phyloP scores from a whole-genome alignment of 257 asterid species.

The Prunella vulgaris region DNA sequence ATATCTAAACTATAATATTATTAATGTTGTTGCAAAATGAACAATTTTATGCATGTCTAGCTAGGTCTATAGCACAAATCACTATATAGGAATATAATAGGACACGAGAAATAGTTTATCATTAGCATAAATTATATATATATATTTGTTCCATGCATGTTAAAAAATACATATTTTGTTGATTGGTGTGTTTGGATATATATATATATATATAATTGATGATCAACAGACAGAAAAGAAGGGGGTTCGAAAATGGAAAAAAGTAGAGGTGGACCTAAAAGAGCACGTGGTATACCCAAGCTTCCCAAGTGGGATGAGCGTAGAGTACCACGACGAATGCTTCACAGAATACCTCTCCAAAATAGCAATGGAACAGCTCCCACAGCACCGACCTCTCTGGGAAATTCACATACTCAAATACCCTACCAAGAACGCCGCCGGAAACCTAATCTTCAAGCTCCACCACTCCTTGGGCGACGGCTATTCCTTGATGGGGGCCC shows the following conservation, averaged over 20 bases:
- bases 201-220: too few species aligned
- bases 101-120: too few species aligned
- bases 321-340: constrained; percentile 38
- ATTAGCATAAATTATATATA: too few species aligned
- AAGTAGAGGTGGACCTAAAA: constrained; percentile 34
- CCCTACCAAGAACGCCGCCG: constrained; percentile 38
- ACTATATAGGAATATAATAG: too few species aligned
- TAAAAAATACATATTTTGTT: too few species aligned
- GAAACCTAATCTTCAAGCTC: constrained; percentile 36
- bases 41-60: too few species aligned
- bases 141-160: too few species aligned
- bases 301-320: constrained; percentile 27
- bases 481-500: constrained; percentile 56
- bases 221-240: constrained; percentile 24
- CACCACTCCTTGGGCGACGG: constrained; percentile 55
- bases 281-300: constrained; percentile 33
- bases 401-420: constrained; percentile 46
- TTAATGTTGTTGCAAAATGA: too few species aligned
- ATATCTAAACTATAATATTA: too few species aligned
- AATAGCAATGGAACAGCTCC: constrained; percentile 28
- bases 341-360: constrained; percentile 36
- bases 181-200: too few species aligned
- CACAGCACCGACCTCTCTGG: constrained; percentile 37
- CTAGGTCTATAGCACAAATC: too few species aligned
- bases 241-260: constrained; percentile 45